Evolutionary conservation across 495 filamentous ascomycete genomes (phyloP).

Genomic region (Hypoxylon fragiforme): DNA sequence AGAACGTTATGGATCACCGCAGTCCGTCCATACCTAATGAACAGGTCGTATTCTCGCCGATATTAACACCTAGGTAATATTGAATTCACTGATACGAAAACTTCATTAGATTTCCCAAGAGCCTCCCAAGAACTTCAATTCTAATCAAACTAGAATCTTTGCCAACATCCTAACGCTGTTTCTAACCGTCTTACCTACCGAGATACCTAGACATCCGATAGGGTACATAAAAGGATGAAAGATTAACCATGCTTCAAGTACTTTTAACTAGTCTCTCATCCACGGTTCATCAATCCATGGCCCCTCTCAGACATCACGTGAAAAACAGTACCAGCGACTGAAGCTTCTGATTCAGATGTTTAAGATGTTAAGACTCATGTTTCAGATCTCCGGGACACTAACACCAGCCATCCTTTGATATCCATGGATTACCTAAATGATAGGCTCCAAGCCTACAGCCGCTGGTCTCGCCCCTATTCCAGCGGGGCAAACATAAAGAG

Average conservation of each 20-base stretch:
- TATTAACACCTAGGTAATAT: too few relatives aligned
- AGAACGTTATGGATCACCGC: slow-evolving; percentile 10
- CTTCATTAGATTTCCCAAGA: neutral
- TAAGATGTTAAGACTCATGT: slow-evolving; percentile 18
- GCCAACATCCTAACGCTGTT: neutral
- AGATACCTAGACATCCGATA: too few relatives aligned
- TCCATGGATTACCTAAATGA: too few relatives aligned
- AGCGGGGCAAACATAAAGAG: slow-evolving; percentile 1
- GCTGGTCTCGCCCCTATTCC: slow-evolving; percentile 11
- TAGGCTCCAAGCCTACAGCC: slow-evolving; percentile 10
- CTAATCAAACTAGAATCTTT: too few relatives aligned
- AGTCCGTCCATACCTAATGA: slow-evolving; percentile 1
- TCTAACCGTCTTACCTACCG: neutral
- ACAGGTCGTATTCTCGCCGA: neutral
- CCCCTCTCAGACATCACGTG: slow-evolving; percentile 9
- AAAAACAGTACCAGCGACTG: neutral
- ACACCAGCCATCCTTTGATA: slow-evolving; percentile 29
- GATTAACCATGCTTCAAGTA: too few relatives aligned
- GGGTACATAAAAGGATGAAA: too few relatives aligned
- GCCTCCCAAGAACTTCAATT: too few relatives aligned
- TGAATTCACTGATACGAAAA: neutral
- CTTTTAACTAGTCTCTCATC: too few relatives aligned
- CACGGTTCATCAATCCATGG: too few relatives aligned
- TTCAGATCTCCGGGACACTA: slow-evolving; percentile 29
- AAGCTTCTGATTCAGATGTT: slow-evolving; percentile 14